Base-by-base conservation (phyloP, 2,329 filamentous ascomycete genomes). In the Aspergillus quadrilineatus region DNA sequence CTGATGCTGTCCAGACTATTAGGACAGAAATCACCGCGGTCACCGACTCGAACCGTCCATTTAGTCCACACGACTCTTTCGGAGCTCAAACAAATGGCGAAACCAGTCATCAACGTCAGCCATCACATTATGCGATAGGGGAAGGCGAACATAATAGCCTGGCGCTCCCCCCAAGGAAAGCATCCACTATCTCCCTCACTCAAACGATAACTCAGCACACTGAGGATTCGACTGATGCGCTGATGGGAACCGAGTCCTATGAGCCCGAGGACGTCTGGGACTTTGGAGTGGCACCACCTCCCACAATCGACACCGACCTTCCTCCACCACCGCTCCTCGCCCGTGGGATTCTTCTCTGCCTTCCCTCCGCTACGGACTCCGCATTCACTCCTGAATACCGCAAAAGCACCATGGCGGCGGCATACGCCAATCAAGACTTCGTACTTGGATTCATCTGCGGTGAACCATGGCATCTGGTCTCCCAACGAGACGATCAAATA, bases 181-280 rank as follows among this genome's bases (percentile, higher is more conserved):
- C 63, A 15, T 76, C 73, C 14, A 75, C 73, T 12, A 77, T 77
- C 46, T 76, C 74, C 7, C 69, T 77, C 46, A 77, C 73, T 4
- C 72, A 72, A 39, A 74, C 73, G 4, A 71, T 75, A 55, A 69
- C 68, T 28, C 67, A 73, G 53, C 69, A 73, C 29, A 70, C 71
- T 28, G 71, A 73, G 48, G 63, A 66, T 26, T 70, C 69, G 12
- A 54, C 55, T 5, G 60, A 65, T 41, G 54, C 50, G 8, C 51
- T 53, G 37, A 48, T 59, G 34, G 59, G 63, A 30, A 37, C 55
- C 6, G 56, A 58, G 14, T 36, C 42, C 10, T 56, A 58, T 6
- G 53, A 62, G 44, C 50, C 50, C 10, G 53, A 63, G 17, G 53
- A 56, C 44, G 50, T 45, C 41, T 56, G 56, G 55, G 43, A 26